phyloP scores from a whole-genome alignment of 1,284 basidiomycete genomes.

The Xerocomus amazonicus region DNA sequence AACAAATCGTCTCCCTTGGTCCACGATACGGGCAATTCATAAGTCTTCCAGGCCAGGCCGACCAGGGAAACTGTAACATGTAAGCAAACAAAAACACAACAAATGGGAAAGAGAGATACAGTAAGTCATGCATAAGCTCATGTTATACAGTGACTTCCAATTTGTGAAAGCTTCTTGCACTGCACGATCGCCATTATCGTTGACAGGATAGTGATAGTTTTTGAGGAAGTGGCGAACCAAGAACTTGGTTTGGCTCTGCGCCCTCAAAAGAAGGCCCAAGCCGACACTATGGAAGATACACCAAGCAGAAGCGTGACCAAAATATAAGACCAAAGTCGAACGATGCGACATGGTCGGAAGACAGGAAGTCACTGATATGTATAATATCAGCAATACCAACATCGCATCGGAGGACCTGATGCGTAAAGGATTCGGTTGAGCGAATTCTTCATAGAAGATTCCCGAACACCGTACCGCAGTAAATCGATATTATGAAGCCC shows the following conservation, averaged over 20 bases:
- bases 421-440: slow-evolving; percentile 21
- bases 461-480: slow-evolving; percentile 57
- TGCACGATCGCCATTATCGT: slow-evolving; percentile 63
- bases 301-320: slow-evolving; percentile 84
- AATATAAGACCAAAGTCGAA: slow-evolving; percentile 60
- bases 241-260: slow-evolving; percentile 85
- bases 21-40: slow-evolving; percentile 80
- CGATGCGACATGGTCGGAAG: slow-evolving; percentile 43
- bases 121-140: slow-evolving; percentile 94
- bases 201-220: slow-evolving; percentile 78
- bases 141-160: slow-evolving; percentile 93
- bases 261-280: slow-evolving; percentile 78
- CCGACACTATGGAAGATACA: slow-evolving; percentile 87
- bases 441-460: slow-evolving; percentile 11
- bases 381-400: slow-evolving; percentile 55
- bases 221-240: slow-evolving; percentile 93
- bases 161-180: slow-evolving; percentile 90
- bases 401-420: slow-evolving; percentile 65
- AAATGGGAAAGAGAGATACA: slow-evolving; percentile 45
- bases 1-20: slow-evolving; percentile 86
- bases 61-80: slow-evolving; percentile 65
- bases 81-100: background rate
- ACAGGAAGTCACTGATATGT: slow-evolving; percentile 48
- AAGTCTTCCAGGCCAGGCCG: slow-evolving; percentile 85
- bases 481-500: slow-evolving; percentile 82